Evolutionary conservation across 306 rosid genomes (phyloP), one percentile per base, ranked within the genome.

Genomic region (Carpinus viminea): DNA sequence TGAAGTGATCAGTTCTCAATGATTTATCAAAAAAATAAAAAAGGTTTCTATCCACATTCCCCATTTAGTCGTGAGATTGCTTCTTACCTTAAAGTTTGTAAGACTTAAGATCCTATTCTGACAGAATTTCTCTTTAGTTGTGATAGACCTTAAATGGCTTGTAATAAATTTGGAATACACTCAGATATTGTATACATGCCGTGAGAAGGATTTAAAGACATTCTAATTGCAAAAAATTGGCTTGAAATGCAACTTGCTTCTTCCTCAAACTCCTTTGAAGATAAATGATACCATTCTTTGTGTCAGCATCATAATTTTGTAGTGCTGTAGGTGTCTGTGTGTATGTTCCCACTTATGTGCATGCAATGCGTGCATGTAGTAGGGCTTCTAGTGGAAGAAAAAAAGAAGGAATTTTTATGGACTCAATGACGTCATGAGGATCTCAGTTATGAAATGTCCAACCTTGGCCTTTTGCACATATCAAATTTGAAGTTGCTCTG

Each of bases 131-230:
- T 31, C 52, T 20, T 20, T 70, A 26, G 72, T n/a, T 75, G 52
- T 64, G 47, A 38, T 51, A 68, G 76, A 76, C 78, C 68, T 78
- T 74, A 54, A 62, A 66, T 81, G 11, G 10, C 13, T 24, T 7
- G 74, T 28, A 13, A 24, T 12, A 2, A 24, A 70, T 48, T 5
- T 48, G 45, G 55, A 70, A 24, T 21, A 7, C 31, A 46, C 0
- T 8, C 9, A 6, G 21, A 68, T 38, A 34, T 3, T 0, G 11
- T 18, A 8, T 38, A n/a, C n/a, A 57, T 43, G 12, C 52, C 20
- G 6, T 28, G 46, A 68, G 26, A 68, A 18, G 11, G 21, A 41
- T 56, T 43, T 38, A 20, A 43, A 38, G 20, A 68, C 26, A 17
- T 41, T 38, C 48, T 41, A 41, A 68, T 18, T 68, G 12, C 26